Evolutionary conservation across 305 asterid genomes (phyloP).

Genomic region (Fraxinus floribunda): DNA sequence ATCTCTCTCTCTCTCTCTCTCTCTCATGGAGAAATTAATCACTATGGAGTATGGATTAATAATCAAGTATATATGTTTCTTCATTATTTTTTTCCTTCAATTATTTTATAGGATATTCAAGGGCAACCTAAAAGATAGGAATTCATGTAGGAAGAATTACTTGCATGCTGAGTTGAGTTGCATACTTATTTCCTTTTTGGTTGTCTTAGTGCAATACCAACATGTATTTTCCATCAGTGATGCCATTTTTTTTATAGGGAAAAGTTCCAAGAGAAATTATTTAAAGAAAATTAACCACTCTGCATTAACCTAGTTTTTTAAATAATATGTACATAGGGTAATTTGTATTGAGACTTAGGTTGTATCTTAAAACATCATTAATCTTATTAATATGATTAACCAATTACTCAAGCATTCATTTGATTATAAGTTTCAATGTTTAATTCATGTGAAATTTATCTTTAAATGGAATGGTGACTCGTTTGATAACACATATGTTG

Average conservation of each 20-base stretch:
- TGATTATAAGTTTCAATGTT: background rate
- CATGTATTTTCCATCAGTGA: background rate
- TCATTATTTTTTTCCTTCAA: background rate
- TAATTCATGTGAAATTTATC: too few relatives aligned
- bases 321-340: background rate
- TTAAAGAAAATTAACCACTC: background rate
- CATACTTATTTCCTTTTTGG: background rate
- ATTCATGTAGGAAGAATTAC: background rate
- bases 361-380: background rate
- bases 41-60: background rate
- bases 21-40: background rate
- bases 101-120: background rate
- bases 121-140: background rate
- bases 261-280: background rate
- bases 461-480: background rate
- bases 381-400: too few relatives aligned
- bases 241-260: background rate
- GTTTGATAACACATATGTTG: background rate
- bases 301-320: background rate
- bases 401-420: background rate
- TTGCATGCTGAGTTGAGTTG: background rate
- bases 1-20: background rate
- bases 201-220: background rate
- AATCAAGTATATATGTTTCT: background rate
- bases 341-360: background rate